Evolutionary conservation across 2,329 filamentous ascomycete genomes (phyloP).

Genomic region (Pseudogymnoascus sp.): DNA sequence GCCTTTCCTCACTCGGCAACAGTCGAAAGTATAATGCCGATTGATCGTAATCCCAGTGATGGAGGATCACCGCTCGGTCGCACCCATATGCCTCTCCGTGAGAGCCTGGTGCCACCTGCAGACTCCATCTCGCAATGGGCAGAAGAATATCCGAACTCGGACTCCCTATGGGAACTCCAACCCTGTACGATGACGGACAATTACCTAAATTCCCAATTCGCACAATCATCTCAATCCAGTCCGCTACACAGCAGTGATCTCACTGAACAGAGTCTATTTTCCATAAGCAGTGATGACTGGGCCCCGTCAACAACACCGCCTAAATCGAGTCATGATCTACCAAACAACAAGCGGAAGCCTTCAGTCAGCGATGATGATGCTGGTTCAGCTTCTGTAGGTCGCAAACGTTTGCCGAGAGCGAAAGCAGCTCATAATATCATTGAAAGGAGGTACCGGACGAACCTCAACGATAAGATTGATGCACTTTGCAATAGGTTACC

Average conservation of each 20-base stretch:
- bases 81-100: not conserved
- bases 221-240: not conserved
- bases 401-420: slow-evolving; percentile 10
- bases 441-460: slow-evolving; percentile 20
- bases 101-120: not conserved
- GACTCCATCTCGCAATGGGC: not conserved
- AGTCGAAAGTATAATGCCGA: not conserved
- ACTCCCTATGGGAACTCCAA: not conserved
- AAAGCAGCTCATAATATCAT: slow-evolving; percentile 16
- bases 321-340: not conserved
- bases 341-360: slow-evolving; percentile 25
- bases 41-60: not conserved
- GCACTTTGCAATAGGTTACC: slow-evolving; percentile 10
- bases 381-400: not conserved
- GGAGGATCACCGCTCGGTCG: not conserved
- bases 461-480: slow-evolving; percentile 21
- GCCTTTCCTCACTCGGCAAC: not conserved
- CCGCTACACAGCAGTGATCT: not conserved
- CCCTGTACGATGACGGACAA: not conserved
- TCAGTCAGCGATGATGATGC: slow-evolving; percentile 23
- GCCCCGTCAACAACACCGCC: not conserved
- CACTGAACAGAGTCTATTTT: not conserved
- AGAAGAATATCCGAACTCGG: not conserved
- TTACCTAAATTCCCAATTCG: not conserved
- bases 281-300: not conserved